Percentiles rank a stretch among this genome's conserved stretches.
phyloP scores from a whole-genome alignment of 2,329 filamentous ascomycete species.

The Pseudogymnoascus sp. region DNA sequence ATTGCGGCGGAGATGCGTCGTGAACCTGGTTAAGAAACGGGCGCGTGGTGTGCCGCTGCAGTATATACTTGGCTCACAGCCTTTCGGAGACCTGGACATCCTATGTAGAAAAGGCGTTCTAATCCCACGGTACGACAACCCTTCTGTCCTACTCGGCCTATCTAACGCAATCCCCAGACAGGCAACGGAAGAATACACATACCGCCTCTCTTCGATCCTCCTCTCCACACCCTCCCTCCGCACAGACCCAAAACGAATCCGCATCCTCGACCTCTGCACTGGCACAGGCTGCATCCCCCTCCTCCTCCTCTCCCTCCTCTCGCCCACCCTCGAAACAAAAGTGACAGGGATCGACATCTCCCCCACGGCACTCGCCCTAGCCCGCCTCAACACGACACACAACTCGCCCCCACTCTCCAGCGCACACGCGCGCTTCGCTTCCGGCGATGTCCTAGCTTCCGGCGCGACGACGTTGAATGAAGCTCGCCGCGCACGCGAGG shows the following conservation, averaged over 20 bases:
- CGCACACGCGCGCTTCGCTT: not conserved
- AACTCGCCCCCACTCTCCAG: not conserved
- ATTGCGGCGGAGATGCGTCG: conserved; percentile 21
- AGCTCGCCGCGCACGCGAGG: not conserved
- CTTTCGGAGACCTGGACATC: conserved; percentile 78
- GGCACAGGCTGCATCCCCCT: conserved; percentile 87
- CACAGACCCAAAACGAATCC: conserved; percentile 23
- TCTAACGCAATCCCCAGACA: conserved; percentile 32
- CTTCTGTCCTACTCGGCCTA: conserved; percentile 9
- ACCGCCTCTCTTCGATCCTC: conserved; percentile 39
- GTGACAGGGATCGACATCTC: conserved; percentile 76
- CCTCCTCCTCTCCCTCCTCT: conserved; percentile 58
- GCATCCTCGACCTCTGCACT: conserved; percentile 78
- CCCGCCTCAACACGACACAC: conserved; percentile 52
- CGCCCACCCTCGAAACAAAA: conserved; percentile 37
- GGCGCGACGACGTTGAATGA: not conserved
- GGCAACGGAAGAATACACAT: conserved; percentile 65
- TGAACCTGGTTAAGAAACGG: conserved; percentile 41
- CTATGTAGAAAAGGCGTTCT: conserved; percentile 69
- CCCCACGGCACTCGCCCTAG: conserved; percentile 53
- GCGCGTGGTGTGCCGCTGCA: conserved; percentile 69
- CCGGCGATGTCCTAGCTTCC: conserved; percentile 37
- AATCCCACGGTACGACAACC: conserved; percentile 60
- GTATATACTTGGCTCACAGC: conserved; percentile 82
- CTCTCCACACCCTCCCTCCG: not conserved